phyloP scores from a whole-genome alignment of 305 asterid genomes.

The Solanum chacoense region DNA sequence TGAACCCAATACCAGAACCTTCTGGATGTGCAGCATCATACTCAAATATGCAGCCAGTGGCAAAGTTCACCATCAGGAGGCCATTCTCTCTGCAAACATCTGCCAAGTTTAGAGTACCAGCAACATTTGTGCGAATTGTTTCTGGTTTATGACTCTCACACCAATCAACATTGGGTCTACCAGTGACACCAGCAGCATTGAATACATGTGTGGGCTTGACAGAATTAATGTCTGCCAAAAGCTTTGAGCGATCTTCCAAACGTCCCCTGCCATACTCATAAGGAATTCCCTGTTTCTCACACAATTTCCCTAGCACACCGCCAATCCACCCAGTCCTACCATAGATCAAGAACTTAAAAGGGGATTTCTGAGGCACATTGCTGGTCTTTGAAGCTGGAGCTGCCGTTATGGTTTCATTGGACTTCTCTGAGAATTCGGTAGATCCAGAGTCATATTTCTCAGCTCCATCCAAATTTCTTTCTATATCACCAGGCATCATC shows the following conservation, averaged over 20 bases:
- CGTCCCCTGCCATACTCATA: slow-evolving; percentile 71
- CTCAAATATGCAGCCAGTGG: slow-evolving; percentile 76
- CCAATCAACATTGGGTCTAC: slow-evolving; percentile 78
- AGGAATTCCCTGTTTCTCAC: slow-evolving; percentile 54
- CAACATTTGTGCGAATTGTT: slow-evolving; percentile 63
- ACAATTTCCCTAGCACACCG: slow-evolving; percentile 59
- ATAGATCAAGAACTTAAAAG: slow-evolving; percentile 53
- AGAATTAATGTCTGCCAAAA: slow-evolving; percentile 41
- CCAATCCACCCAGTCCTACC: slow-evolving; percentile 77
- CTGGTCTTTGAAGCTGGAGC: background rate
- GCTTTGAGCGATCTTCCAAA: slow-evolving; percentile 41
- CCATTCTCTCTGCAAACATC: slow-evolving; percentile 60
- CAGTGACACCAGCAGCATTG: slow-evolving; percentile 79
- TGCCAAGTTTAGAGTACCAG: slow-evolving; percentile 56
- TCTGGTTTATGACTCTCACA: slow-evolving; percentile 67
- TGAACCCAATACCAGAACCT: slow-evolving; percentile 65
- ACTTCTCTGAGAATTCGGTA: background rate
- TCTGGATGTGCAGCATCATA: slow-evolving; percentile 57
- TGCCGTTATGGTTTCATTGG: background rate
- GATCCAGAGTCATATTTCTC: slow-evolving; percentile 22
- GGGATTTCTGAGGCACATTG: slow-evolving; percentile 20
- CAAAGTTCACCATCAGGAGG: slow-evolving; percentile 51
- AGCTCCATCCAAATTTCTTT: slow-evolving; percentile 23
- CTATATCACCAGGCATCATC: slow-evolving; percentile 60
- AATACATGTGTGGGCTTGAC: slow-evolving; percentile 73